phyloP scores from a whole-genome alignment of 2,329 filamentous ascomycete species.

The Arthrobotrys sinensis region DNA sequence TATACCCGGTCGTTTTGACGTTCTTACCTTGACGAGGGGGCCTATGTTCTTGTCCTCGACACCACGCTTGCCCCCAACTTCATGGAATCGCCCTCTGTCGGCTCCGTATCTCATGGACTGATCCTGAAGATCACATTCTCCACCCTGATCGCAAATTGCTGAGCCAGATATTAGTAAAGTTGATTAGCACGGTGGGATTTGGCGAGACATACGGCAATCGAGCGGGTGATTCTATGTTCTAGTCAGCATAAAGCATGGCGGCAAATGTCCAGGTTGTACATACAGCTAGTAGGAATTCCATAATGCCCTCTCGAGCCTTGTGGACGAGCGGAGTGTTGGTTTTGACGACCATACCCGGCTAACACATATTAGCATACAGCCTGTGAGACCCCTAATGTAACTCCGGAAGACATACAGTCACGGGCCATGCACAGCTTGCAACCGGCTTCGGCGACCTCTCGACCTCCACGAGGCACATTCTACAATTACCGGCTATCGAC shows the following conservation, averaged over 20 bases:
- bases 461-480: conserved; percentile 99
- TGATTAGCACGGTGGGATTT: not conserved
- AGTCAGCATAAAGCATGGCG: not conserved
- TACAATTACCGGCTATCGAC: conserved; percentile 99
- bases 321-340: conserved; percentile 96
- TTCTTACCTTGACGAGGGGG: conserved; percentile 81
- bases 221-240: conserved; percentile 62
- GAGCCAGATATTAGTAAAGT: conserved; percentile 36
- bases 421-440: conserved; percentile 91
- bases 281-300: conserved; percentile 98
- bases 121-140: conserved; percentile 98
- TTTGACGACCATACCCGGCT: conserved; percentile 97
- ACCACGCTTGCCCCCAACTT: conserved; percentile 93
- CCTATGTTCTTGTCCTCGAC: conserved; percentile 99
- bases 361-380: conserved; percentile 19
- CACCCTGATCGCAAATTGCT: conserved; percentile 93
- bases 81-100: conserved; percentile 96
- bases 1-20: conserved; percentile 63
- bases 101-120: conserved; percentile 99
- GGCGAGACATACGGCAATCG: conserved; percentile 62
- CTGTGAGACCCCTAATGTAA: not conserved
- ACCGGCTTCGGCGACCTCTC: conserved; percentile 96
- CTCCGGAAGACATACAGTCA: conserved; percentile 38
- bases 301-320: conserved; percentile 98
- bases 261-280: conserved; percentile 89